Percentiles rank a stretch among this genome's conserved stretches.
Conservation (phyloP, 768 basidiomycete species). For the Cyclocybe aegerita region DNA sequence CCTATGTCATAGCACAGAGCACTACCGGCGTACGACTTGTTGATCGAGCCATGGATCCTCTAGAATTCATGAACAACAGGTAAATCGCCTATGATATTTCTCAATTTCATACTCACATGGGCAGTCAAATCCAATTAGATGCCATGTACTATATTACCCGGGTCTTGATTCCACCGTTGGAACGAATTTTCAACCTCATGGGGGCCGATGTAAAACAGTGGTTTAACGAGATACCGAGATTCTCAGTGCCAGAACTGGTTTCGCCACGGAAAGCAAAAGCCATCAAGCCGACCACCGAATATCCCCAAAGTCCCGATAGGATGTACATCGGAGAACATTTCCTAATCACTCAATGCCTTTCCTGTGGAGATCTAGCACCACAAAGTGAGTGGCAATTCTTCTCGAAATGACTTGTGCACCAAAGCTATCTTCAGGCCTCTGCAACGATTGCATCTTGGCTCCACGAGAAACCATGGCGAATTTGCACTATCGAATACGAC, state of each 20-base stretch:
- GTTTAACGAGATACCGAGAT: conserved; percentile 86
- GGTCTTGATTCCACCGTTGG: conserved; percentile 86
- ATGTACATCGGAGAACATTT: conserved; percentile 78
- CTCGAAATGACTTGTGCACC: neutral
- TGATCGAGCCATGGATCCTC: conserved; percentile 29
- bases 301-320: conserved; percentile 32
- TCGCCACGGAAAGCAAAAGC: conserved; percentile 28
- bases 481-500: conserved; percentile 53
- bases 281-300: conserved; percentile 10
- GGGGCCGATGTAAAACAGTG: conserved; percentile 86
- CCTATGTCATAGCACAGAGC: conserved; percentile 81
- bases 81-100: conserved; percentile 15
- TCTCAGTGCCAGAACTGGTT: conserved; percentile 28
- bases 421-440: conserved; percentile 47
- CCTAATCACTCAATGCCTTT: conserved; percentile 63
- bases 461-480: conserved; percentile 55
- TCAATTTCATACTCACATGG: neutral
- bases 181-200: conserved; percentile 87
- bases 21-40: conserved; percentile 51
- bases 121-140: conserved; percentile 75
- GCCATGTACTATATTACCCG: conserved; percentile 84
- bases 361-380: conserved; percentile 57
- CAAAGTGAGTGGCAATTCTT: conserved; percentile 40
- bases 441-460: conserved; percentile 53
- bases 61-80: conserved; percentile 27